These are phyloP conservation scores for Mycena haematopus DNA, from an alignment of 768 basidiomycete species.

Conservation along the genomic window DNA sequence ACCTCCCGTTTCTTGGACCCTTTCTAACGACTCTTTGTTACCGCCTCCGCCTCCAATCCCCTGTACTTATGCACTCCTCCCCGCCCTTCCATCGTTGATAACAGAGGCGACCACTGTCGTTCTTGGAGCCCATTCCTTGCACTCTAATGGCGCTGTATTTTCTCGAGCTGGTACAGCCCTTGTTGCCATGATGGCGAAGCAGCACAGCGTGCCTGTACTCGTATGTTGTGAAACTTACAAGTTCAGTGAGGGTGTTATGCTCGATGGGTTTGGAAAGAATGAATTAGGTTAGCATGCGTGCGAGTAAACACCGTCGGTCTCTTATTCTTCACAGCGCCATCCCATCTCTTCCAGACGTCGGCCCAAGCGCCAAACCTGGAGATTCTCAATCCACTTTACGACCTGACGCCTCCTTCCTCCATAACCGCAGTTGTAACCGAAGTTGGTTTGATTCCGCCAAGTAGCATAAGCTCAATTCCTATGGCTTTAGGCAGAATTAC, in stretches of 20 bases:
- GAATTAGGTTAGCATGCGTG: conserved; percentile 74
- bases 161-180: conserved; percentile 94
- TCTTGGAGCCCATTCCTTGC: conserved; percentile 92
- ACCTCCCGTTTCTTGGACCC: conserved; percentile 35
- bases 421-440: conserved; percentile 98
- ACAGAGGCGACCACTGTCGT: conserved; percentile 85
- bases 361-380: conserved; percentile 64
- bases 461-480: conserved; percentile 85
- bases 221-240: conserved; percentile 99
- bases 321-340: conserved; percentile 41
- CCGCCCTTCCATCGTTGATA: conserved; percentile 81
- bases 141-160: conserved; percentile 93
- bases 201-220: conserved; percentile 88
- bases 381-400: conserved; percentile 88
- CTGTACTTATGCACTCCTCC: conserved; percentile 91
- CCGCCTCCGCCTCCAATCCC: conserved; percentile 60
- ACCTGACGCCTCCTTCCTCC: conserved; percentile 88
- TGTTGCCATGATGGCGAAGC: conserved; percentile 95
- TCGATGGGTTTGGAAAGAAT: conserved; percentile 96
- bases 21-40: conserved; percentile 26
- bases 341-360: conserved; percentile 39
- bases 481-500: conserved; percentile 65
- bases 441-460: conserved; percentile 93
- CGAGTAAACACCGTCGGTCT: not conserved
- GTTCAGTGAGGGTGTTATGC: conserved; percentile 89